phyloP scores from a whole-genome alignment of 2,329 filamentous ascomycete genomes.

The Fonsecaea pedrosoi region DNA sequence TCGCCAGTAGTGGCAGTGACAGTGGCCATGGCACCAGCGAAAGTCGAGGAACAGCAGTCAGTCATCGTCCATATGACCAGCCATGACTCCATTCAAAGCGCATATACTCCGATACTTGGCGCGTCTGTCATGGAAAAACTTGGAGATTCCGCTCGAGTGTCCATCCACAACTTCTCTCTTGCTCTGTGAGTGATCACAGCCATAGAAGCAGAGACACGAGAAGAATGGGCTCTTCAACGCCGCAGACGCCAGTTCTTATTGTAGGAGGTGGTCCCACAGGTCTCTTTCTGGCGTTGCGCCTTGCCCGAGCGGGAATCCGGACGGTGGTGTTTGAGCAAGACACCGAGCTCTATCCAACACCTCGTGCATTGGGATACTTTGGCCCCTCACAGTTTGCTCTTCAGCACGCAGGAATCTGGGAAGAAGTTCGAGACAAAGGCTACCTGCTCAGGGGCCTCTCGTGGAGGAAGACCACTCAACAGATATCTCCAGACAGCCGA shows the following conservation, averaged over 20 bases:
- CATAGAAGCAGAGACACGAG: background rate
- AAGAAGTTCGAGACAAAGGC: background rate
- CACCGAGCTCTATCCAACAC: background rate
- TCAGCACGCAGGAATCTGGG: conserved; percentile 7
- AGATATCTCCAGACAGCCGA: background rate
- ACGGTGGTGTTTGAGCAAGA: conserved; percentile 40
- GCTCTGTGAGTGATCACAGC: background rate
- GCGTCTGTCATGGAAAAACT: background rate
- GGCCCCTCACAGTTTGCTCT: conserved; percentile 4
- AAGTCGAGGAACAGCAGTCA: background rate
- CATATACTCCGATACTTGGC: background rate
- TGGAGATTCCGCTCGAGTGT: background rate
- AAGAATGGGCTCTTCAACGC: background rate
- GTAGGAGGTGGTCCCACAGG: conserved; percentile 36
- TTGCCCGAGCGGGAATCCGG: conserved; percentile 33
- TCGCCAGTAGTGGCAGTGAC: background rate
- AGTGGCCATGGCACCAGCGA: background rate
- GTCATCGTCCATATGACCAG: background rate
- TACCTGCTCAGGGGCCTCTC: background rate
- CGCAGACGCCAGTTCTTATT: conserved; percentile 25
- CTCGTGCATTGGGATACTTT: conserved; percentile 14
- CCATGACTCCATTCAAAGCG: background rate
- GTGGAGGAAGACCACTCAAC: background rate
- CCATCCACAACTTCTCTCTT: background rate
- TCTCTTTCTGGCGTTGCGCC: conserved; percentile 31